These are phyloP conservation scores for Exophiala calicioides DNA, from an alignment of 2,329 filamentous ascomycete genomes.

Conservation along the genomic window DNA sequence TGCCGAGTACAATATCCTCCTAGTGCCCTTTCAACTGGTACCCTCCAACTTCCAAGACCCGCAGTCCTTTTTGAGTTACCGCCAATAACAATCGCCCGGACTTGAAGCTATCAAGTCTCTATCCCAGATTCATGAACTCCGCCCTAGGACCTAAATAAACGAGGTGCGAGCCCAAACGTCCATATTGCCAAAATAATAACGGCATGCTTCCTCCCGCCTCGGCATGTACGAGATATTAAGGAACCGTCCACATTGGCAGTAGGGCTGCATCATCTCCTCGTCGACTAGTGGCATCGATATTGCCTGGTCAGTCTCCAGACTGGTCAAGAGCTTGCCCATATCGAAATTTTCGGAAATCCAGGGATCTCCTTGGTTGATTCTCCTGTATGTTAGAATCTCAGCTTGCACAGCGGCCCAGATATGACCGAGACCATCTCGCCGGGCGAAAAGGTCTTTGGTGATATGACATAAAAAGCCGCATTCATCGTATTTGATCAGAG, in stretches of 20 bases:
- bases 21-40: no score
- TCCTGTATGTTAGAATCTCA: conserved; percentile 42
- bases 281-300: conserved; percentile 18
- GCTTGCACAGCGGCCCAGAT: conserved; percentile 43
- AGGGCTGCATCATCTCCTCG: conserved; percentile 25
- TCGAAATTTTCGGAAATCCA: conserved; percentile 31
- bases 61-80: no score
- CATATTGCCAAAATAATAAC: conserved; percentile 4
- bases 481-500: neutral
- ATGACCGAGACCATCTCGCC: conserved; percentile 12
- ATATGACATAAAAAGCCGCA: neutral
- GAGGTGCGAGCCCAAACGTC: conserved; percentile 5
- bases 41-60: no score
- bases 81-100: no score
- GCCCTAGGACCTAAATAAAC: conserved; percentile 1
- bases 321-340: conserved; percentile 16
- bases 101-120: conserved; percentile 3
- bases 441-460: no score
- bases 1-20: no score
- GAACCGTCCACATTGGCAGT: conserved; percentile 26
- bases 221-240: neutral
- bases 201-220: neutral
- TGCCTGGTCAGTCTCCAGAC: conserved; percentile 6
- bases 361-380: conserved; percentile 32
- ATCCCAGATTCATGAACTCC: neutral